Evolutionary conservation across 768 basidiomycete species (phyloP).

Genomic region (Rhodotorula babjevae): DNA sequence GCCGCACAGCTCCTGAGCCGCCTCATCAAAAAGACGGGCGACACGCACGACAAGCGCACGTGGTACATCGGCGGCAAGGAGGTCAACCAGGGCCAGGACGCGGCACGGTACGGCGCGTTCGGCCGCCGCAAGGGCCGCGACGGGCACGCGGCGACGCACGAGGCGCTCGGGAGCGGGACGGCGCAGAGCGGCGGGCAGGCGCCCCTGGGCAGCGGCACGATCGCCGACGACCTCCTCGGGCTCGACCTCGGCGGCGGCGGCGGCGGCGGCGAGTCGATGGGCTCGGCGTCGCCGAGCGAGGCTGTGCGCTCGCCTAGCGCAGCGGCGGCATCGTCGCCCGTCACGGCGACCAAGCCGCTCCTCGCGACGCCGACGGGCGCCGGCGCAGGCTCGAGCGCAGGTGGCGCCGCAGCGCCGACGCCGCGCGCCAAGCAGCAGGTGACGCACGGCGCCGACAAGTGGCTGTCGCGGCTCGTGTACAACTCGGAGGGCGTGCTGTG

Average conservation of each 20-base stretch:
- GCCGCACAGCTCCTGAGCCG: slow-evolving; percentile 55
- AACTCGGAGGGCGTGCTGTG: slow-evolving; percentile 81
- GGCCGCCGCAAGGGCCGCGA: slow-evolving; percentile 49
- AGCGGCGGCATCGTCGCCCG: slow-evolving; percentile 4
- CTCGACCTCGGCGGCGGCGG: slow-evolving; percentile 53
- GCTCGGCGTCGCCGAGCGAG: not conserved
- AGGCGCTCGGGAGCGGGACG: slow-evolving; percentile 4
- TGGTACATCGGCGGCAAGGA: slow-evolving; percentile 96
- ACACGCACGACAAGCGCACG: slow-evolving; percentile 89
- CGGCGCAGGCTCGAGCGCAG: too few species aligned
- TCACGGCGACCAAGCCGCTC: slow-evolving; percentile 18
- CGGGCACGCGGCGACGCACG: slow-evolving; percentile 1
- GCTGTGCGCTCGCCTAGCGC: not conserved
- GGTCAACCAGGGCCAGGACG: slow-evolving; percentile 71
- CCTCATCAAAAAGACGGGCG: slow-evolving; percentile 80
- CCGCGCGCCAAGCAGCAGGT: slow-evolving; percentile 32
- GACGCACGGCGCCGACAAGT: slow-evolving; percentile 41
- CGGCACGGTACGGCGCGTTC: slow-evolving; percentile 54
- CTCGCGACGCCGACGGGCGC: not conserved
- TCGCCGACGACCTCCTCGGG: slow-evolving; percentile 63
- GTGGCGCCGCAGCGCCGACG: not conserved
- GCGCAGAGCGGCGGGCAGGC: slow-evolving; percentile 9
- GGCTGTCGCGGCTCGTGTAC: slow-evolving; percentile 56
- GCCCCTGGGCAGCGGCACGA: slow-evolving; percentile 34
- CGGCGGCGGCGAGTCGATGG: not conserved